Conservation (phyloP, 2,329 filamentous ascomycete genomes). For the Beauveria varroae region DNA sequence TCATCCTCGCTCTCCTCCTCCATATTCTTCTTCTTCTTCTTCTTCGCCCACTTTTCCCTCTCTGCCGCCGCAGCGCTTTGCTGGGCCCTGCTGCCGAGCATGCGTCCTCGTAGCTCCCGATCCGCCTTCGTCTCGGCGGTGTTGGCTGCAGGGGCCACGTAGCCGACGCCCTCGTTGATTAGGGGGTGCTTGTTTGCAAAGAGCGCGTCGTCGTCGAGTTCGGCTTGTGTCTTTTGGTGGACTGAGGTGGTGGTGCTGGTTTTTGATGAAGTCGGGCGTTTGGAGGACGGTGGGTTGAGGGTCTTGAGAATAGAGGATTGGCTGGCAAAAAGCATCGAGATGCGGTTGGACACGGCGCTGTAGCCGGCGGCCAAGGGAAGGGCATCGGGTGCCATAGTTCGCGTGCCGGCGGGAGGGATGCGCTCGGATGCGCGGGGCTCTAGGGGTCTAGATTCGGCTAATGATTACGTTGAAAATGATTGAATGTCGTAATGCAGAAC, state of each 20-base stretch:
- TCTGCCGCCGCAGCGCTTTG: slow-evolving; percentile 5
- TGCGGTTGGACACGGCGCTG: slow-evolving; percentile 33
- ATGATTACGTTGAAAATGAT: no score
- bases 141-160: slow-evolving; percentile 18
- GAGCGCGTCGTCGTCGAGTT: slow-evolving; percentile 22
- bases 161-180: slow-evolving; percentile 35
- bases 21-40: slow-evolving; percentile 10
- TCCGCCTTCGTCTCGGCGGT: slow-evolving; percentile 19
- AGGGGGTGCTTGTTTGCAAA: slow-evolving; percentile 15
- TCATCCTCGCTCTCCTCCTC: slow-evolving; percentile 25
- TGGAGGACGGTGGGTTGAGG: slow-evolving; percentile 15
- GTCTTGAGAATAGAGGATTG: slow-evolving; percentile 26
- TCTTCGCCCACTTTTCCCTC: slow-evolving; percentile 16
- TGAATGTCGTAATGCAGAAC: no score
- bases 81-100: slow-evolving; percentile 21
- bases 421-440: background rate
- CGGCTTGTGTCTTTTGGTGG: slow-evolving; percentile 8
- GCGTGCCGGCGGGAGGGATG: background rate
- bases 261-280: background rate
- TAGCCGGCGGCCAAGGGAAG: slow-evolving; percentile 31
- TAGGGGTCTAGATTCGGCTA: background rate
- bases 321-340: slow-evolving; percentile 31
- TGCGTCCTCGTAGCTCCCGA: slow-evolving; percentile 24
- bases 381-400: slow-evolving; percentile 13
- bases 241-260: slow-evolving; percentile 7